These are phyloP conservation scores for Avena eriantha DNA, from an alignment of 176 grass and related monocot species.

Conservation along the genomic window DNA sequence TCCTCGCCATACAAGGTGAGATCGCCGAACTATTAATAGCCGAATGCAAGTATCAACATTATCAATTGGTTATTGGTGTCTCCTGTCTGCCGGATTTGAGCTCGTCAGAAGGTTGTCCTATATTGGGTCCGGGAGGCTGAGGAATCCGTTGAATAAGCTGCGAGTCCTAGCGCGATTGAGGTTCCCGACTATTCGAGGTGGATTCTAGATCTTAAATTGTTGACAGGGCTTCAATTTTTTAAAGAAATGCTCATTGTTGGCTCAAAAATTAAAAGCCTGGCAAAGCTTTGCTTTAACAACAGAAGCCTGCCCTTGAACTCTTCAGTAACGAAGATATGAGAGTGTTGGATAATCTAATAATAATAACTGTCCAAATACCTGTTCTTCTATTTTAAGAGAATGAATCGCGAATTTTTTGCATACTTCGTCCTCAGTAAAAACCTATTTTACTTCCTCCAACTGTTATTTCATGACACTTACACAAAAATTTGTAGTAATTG, in stretches of 20 bases:
- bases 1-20: slow-evolving; percentile 72
- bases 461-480: neutral
- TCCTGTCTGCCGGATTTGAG: slow-evolving; percentile 10
- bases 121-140: neutral
- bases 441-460: too few relatives aligned
- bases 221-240: neutral
- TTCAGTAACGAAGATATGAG: neutral
- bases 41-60: neutral
- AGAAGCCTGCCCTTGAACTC: slow-evolving; percentile 4
- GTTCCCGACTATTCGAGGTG: neutral
- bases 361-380: too few relatives aligned
- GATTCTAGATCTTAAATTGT: slow-evolving; percentile 20
- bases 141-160: neutral
- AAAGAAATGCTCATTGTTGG: slow-evolving; percentile 10
- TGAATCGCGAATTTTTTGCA: too few relatives aligned
- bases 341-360: too few relatives aligned
- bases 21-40: neutral
- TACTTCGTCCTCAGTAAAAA: too few relatives aligned
- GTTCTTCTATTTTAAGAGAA: too few relatives aligned
- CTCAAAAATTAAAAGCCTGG: neutral
- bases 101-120: neutral
- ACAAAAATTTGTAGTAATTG: slow-evolving; percentile 2
- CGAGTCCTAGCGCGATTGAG: neutral
- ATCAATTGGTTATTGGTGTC: too few relatives aligned
- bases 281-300: neutral